Conservation (phyloP, 2,329 filamentous ascomycete species). For the Fusarium chlamydosporum region DNA sequence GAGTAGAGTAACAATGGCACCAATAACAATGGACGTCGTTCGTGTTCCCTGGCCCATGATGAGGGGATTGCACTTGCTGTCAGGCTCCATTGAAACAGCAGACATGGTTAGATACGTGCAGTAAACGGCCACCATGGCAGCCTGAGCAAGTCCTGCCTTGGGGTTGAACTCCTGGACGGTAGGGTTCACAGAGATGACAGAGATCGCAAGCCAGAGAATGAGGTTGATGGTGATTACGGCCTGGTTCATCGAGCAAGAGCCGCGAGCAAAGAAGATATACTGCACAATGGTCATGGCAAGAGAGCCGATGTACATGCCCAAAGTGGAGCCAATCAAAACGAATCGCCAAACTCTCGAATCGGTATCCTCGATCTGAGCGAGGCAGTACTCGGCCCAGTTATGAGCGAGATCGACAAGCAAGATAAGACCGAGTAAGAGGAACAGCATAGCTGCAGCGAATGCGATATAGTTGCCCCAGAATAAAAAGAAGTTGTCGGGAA, state of each 20-base stretch:
- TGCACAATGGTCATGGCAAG: constrained; percentile 95
- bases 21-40: constrained; percentile 90
- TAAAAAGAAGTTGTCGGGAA: constrained; percentile 94
- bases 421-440: constrained; percentile 91
- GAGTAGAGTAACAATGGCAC: constrained; percentile 94
- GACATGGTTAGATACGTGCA: constrained; percentile 99
- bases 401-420: constrained; percentile 95
- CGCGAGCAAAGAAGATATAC: constrained; percentile 93
- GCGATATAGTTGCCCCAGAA: constrained; percentile 97
- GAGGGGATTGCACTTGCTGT: constrained; percentile 94
- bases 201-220: constrained; percentile 83
- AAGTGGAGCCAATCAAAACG: constrained; percentile 89
- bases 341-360: constrained; percentile 89
- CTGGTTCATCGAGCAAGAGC: constrained; percentile 94
- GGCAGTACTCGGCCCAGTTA: constrained; percentile 96
- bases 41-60: constrained; percentile 87
- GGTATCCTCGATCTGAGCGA: constrained; percentile 90
- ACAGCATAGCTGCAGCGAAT: constrained; percentile 89
- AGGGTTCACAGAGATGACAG: constrained; percentile 89
- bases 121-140: constrained; percentile 96
- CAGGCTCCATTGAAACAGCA: constrained; percentile 97
- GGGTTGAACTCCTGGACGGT: constrained; percentile 91
- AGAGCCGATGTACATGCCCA: constrained; percentile 93
- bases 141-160: constrained; percentile 94
- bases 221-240: constrained; percentile 95